Base-by-base conservation (phyloP, 2,329 filamentous ascomycete genomes). In the Metarhizium humberi region DNA sequence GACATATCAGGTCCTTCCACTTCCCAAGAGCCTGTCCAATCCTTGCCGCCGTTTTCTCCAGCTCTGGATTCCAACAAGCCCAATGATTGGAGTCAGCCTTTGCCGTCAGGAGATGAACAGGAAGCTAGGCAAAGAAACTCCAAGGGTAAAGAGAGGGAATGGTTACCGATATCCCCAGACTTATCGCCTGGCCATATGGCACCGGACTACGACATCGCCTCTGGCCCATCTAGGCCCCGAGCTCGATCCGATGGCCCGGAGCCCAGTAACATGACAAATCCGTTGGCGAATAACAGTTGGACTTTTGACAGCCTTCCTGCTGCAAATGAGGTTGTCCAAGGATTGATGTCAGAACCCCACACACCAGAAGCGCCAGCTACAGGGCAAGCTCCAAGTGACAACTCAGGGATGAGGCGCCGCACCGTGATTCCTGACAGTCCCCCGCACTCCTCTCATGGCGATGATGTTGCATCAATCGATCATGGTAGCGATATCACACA, bases 231-330 rank as follows among this genome's bases (percentile, higher is more conserved):
- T 18, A 70, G 81, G 42, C 79, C 78, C 18, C 73, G 82, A 47
- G 75, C 82, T 32, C 72, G 75, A 51, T 85, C 82, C 0, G 82
- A 85, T 61, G 81, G 81, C 0, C 79, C 79, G 4, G 72, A 71
- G 47, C 63, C 67, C 6, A 70, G 69, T 4, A 68, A 73, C 8
- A 67, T 67, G 2, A 69, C 77, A 53, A 78, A 82, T 52, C 77
- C 78, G 0, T 64, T 85, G 16, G 81, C 75, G 1, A 81, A 81
- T 63, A 84, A 84, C 58, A 85, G 71, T 60, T 86, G 82, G 83
- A 77, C 76, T 0, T 85, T 85, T 60, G 70, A 73, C 4, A 69
- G 69, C 29, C 58, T 80, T 7, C 67, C 71, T 20, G 52, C 62
- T 11, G 58, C 66, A 42, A 54, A 55, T 4, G 50, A 62, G n/a